phyloP scores from a whole-genome alignment of 306 rosid genomes.

The Leucaena leucocephala region DNA sequence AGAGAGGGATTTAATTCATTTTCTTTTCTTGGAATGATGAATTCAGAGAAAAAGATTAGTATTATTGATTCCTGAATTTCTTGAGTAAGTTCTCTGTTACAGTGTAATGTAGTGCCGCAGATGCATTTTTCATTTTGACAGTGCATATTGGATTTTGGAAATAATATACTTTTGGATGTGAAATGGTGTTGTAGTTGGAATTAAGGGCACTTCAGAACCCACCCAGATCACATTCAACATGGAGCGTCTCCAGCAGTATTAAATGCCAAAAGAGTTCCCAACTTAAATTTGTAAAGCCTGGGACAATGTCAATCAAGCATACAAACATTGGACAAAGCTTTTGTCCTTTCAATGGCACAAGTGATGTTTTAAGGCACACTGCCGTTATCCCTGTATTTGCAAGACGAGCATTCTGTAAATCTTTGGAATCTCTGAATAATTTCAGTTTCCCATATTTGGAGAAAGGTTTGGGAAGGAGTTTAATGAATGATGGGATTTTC shows the following conservation, averaged over 20 bases:
- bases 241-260: slow-evolving; percentile 27
- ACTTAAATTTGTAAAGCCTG: slow-evolving; percentile 41
- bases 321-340: slow-evolving; percentile 30
- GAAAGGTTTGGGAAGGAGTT: slow-evolving; percentile 32
- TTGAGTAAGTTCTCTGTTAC: neutral
- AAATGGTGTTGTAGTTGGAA: slow-evolving; percentile 58
- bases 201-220: slow-evolving; percentile 49
- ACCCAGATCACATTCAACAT: slow-evolving; percentile 38
- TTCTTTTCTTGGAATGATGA: neutral
- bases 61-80: neutral
- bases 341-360: slow-evolving; percentile 28
- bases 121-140: neutral
- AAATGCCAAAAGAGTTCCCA: slow-evolving; percentile 41
- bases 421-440: slow-evolving; percentile 36
- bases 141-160: neutral
- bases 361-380: slow-evolving; percentile 33
- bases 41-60: neutral
- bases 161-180: slow-evolving; percentile 2
- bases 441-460: slow-evolving; percentile 33
- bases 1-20: neutral
- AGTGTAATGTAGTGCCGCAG: neutral
- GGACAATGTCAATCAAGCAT: slow-evolving; percentile 30
- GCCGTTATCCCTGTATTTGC: slow-evolving; percentile 21
- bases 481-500: slow-evolving; percentile 38
- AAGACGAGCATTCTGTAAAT: slow-evolving; percentile 28